Conservation (phyloP, 805 yeast genomes). For the Komagataella ulmi region DNA sequence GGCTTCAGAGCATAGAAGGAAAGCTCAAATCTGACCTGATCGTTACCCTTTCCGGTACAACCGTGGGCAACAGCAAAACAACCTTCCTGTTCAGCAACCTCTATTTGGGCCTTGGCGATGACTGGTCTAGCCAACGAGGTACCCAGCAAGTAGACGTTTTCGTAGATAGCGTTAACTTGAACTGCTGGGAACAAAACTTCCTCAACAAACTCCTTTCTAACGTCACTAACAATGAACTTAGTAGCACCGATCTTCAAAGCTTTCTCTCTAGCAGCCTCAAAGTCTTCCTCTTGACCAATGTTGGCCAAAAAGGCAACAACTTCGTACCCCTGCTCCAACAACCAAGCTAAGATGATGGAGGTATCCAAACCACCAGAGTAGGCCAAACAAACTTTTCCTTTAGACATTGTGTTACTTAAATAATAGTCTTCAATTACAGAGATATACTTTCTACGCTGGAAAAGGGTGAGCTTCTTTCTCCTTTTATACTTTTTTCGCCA, state of each 20-base stretch:
- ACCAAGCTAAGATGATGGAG: slow-evolving; percentile 96
- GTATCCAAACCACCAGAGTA: slow-evolving; percentile 99
- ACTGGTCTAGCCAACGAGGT: slow-evolving; percentile 98
- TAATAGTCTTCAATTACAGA: not conserved
- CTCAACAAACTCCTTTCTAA: slow-evolving; percentile 89
- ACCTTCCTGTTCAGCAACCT: slow-evolving; percentile 93
- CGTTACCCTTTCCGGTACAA: slow-evolving; percentile 99
- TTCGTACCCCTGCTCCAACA: slow-evolving; percentile 94
- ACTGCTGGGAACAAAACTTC: slow-evolving; percentile 92
- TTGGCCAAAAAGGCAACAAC: slow-evolving; percentile 97
- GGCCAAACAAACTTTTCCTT: slow-evolving; percentile 98
- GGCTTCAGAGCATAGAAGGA: slow-evolving; percentile 97
- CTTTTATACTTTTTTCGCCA: not conserved
- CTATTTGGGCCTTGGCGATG: slow-evolving; percentile 95
- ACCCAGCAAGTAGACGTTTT: slow-evolving; percentile 92
- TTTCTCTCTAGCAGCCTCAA: slow-evolving; percentile 91
- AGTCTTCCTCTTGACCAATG: slow-evolving; percentile 99
- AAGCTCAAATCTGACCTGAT: slow-evolving; percentile 95
- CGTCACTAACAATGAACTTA: slow-evolving; percentile 88
- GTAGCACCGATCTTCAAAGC: slow-evolving; percentile 96
- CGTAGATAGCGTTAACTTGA: slow-evolving; percentile 95
- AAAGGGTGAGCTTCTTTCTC: not conserved
- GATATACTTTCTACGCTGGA: not conserved
- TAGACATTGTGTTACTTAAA: slow-evolving; percentile 45
- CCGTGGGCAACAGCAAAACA: slow-evolving; percentile 99